These are phyloP conservation scores for Colletotrichum costaricense DNA, from an alignment of 2,329 filamentous ascomycete genomes.

Conservation along the genomic window DNA sequence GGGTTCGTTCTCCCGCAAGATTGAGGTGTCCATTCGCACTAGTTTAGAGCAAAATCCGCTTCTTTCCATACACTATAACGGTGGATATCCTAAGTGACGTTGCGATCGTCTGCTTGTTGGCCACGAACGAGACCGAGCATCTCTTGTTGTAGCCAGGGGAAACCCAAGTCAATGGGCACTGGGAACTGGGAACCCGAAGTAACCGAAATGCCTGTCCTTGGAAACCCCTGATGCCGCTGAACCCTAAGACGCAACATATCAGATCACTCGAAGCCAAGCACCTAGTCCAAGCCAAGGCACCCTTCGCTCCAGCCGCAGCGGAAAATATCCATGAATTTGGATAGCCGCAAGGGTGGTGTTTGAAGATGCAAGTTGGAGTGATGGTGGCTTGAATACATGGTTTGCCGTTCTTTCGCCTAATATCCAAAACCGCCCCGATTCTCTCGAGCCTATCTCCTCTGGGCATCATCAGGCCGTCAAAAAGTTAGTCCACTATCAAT, in stretches of 20 bases:
- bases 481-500: background rate
- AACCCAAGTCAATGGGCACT: background rate
- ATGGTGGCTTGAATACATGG: background rate
- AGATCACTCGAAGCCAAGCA: background rate
- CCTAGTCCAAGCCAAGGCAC: background rate
- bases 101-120: background rate
- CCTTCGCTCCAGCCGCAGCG: slow-evolving; percentile 5
- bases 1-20: background rate
- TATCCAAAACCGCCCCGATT: background rate
- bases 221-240: background rate
- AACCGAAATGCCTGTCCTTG: background rate
- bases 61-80: background rate
- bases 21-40: background rate
- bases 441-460: slow-evolving; percentile 4
- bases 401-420: background rate
- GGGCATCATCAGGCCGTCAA: background rate
- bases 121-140: background rate
- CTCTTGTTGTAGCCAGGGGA: background rate
- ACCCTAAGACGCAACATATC: background rate
- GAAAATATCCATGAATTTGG: background rate
- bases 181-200: background rate
- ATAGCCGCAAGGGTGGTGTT: background rate
- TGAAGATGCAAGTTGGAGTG: background rate
- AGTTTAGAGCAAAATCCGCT: background rate
- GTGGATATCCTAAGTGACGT: background rate